Evolutionary conservation across 805 yeast genomes (phyloP), one percentile per base, ranked within the genome.

Genomic region (Yarrowia osloensis): DNA sequence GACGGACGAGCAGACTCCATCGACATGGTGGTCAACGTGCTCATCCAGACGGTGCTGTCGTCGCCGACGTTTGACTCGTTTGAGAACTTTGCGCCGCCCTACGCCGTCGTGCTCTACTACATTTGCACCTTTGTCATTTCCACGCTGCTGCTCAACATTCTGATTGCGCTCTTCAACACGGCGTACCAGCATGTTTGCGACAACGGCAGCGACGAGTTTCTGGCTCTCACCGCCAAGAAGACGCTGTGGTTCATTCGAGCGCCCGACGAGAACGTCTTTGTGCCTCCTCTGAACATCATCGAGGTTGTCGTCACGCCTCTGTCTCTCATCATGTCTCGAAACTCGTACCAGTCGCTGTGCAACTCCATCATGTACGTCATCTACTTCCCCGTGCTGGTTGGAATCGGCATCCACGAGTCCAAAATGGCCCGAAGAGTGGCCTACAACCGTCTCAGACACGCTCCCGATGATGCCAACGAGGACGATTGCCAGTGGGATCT

Each of bases 1-100:
- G 97, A 91, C 76, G 97, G 97, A 70, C 85, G 84, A 69, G 80
- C 88, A 68, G 95, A 91, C 70, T 88, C 90, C 28, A 89, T 96
- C 0, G 77, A 80, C 22, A 80, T 85, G 37, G 86, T 90, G 62
- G 76, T 90, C 52, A 78, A 85, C 11, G 86, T 88, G 19, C 81
- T 91, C 78, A 81, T 88, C 47, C 85, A 88, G 68, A 88, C 95
- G 0, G 85, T 92, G 9, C 80, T 91, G 68, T 91, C 92, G 11
- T 88, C 86, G 6, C 89, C 95, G 1, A 86, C 87, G 67, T 90
- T 90, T 73, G 84, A 81, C 35, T 86, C 88, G 59, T 87, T 90
- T 71, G 86, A 85, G 44, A 79, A 84, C 65, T 88, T 91, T 75
- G 92, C 91, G 0, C 90, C 91, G 19, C 97, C 97, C 6, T 91